Percentiles rank a stretch among this genome's conserved stretches.
phyloP scores from a whole-genome alignment of 2,329 filamentous ascomycete genomes.

The Lachnellula cervina region DNA sequence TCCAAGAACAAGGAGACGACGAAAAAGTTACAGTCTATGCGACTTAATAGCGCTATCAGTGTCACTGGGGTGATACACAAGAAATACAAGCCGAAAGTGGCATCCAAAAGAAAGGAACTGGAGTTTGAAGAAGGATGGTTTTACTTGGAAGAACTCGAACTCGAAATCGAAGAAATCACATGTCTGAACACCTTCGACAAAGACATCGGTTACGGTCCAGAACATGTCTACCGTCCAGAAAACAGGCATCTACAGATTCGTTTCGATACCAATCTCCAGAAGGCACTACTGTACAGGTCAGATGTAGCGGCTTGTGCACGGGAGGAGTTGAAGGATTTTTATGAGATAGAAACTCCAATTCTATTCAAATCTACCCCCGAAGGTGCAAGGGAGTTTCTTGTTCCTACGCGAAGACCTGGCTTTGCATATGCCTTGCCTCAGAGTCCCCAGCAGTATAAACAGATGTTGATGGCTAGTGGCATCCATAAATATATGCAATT shows the following conservation, averaged over 20 bases:
- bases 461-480: conserved; percentile 91
- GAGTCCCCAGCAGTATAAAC: conserved; percentile 97
- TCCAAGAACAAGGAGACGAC: conserved; percentile 29
- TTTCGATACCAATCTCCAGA: conserved; percentile 61
- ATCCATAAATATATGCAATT: conserved; percentile 84
- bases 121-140: background rate
- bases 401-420: conserved; percentile 74
- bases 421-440: conserved; percentile 88
- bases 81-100: conserved; percentile 21
- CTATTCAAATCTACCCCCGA: conserved; percentile 98
- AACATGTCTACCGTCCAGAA: conserved; percentile 65
- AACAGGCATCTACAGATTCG: conserved; percentile 81
- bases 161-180: conserved; percentile 57
- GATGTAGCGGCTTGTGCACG: conserved; percentile 50
- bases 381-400: conserved; percentile 89
- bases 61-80: conserved; percentile 36
- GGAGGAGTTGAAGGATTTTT: conserved; percentile 18
- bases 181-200: conserved; percentile 69
- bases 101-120: background rate
- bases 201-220: conserved; percentile 70
- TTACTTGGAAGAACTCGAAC: conserved; percentile 40
- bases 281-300: conserved; percentile 67
- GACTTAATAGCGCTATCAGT: conserved; percentile 49
- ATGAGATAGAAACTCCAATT: conserved; percentile 80
- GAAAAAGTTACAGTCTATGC: conserved; percentile 41